Conservation (phyloP, 208 protist genomes). For the Trypanosoma theileri region DNA sequence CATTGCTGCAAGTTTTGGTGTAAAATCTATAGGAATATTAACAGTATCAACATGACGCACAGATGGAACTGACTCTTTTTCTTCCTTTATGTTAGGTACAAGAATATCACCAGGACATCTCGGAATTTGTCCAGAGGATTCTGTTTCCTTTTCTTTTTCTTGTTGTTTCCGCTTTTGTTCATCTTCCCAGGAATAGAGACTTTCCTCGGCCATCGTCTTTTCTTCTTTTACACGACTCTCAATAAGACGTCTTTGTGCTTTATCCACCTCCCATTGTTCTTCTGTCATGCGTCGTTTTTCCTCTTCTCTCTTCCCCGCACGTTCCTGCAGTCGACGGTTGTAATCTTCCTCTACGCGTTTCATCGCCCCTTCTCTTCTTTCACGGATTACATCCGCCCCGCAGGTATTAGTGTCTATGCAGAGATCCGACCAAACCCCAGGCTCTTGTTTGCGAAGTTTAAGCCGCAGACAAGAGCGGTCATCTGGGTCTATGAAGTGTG, state of each 20-base stretch:
- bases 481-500: conserved; percentile 51
- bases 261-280: conserved; percentile 91
- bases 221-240: conserved; percentile 73
- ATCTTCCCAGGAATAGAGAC: conserved; percentile 81
- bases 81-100: not conserved
- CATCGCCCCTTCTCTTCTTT: conserved; percentile 67
- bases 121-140: not conserved
- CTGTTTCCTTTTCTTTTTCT: conserved; percentile 9
- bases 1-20: conserved; percentile 73
- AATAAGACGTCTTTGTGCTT: conserved; percentile 71
- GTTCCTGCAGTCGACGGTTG: conserved; percentile 59
- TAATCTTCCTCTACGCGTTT: conserved; percentile 73
- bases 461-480: conserved; percentile 48
- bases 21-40: conserved; percentile 84
- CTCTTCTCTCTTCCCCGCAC: conserved; percentile 63
- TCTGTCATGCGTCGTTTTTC: conserved; percentile 86
- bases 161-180: conserved; percentile 13
- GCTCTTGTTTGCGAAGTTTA: conserved; percentile 62
- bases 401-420: conserved; percentile 34
- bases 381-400: conserved; percentile 34
- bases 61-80: conserved; percentile 26
- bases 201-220: conserved; percentile 53
- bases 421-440: conserved; percentile 60
- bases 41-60: conserved; percentile 76
- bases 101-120: conserved; percentile 20